These are phyloP conservation scores for Euphorbia lathyris DNA, from an alignment of 345 rosid genomes.

Conservation along the genomic window DNA sequence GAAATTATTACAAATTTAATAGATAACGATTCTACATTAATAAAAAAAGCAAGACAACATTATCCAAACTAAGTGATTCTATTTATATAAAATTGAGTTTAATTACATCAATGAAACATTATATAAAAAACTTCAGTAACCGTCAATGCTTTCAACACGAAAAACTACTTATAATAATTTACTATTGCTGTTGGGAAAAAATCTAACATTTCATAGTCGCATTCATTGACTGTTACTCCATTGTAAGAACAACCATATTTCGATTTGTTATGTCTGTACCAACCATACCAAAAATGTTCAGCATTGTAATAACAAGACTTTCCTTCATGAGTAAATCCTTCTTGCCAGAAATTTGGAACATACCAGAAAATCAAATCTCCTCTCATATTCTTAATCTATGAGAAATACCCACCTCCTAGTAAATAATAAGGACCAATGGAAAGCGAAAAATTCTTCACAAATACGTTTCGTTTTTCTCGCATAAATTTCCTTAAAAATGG, in stretches of 20 bases:
- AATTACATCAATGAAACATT: too few species aligned
- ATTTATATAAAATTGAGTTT: too few species aligned
- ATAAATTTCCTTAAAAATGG: not conserved
- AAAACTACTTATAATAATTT: not conserved
- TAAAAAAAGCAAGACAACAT: too few species aligned
- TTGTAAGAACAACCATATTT: not conserved
- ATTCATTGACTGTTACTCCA: not conserved
- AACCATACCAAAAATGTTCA: not conserved
- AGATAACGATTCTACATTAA: too few species aligned
- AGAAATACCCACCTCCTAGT: conserved; percentile 2
- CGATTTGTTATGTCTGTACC: not conserved
- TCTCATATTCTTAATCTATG: not conserved
- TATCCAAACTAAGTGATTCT: too few species aligned
- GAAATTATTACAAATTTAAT: too few species aligned
- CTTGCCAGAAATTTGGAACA: conserved; percentile 1
- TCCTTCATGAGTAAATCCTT: not conserved
- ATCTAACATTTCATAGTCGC: not conserved
- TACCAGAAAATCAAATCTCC: not conserved
- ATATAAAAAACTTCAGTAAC: too few species aligned
- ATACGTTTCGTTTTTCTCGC: not conserved
- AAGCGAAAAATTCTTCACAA: not conserved
- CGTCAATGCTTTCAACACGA: too few species aligned
- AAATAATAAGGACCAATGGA: conserved; percentile 3
- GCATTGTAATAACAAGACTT: not conserved
- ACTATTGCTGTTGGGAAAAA: not conserved